Evolutionary conservation across 371 early-diverging fungal genomes (phyloP).

Genomic region (Basidiobolus heterosporus): DNA sequence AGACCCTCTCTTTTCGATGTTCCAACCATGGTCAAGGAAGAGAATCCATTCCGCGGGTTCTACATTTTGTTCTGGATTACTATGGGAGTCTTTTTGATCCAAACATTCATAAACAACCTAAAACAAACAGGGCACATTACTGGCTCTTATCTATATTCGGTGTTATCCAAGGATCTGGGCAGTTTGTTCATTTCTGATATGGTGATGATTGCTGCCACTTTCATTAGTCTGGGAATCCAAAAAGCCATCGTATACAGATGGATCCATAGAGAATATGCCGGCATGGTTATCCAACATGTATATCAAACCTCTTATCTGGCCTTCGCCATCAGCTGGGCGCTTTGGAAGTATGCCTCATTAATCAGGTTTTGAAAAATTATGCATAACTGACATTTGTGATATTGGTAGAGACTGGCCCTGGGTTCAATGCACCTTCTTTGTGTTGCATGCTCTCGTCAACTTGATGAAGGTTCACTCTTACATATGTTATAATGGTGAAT

Average conservation of each 20-base stretch:
- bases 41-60: slow-evolving; percentile 55
- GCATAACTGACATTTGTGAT: slow-evolving; percentile 8
- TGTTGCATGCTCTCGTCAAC: slow-evolving; percentile 77
- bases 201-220: slow-evolving; percentile 20
- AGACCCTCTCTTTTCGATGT: too few species aligned
- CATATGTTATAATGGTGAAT: slow-evolving; percentile 47
- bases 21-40: too few species aligned
- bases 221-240: slow-evolving; percentile 34
- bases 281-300: slow-evolving; percentile 44
- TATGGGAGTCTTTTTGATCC: slow-evolving; percentile 20
- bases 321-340: slow-evolving; percentile 45
- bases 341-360: slow-evolving; percentile 25
- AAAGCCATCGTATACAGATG: slow-evolving; percentile 33
- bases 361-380: too few species aligned
- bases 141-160: too few species aligned
- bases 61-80: slow-evolving; percentile 83
- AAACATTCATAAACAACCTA: too few species aligned
- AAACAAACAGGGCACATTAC: too few species aligned
- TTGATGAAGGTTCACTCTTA: slow-evolving; percentile 92
- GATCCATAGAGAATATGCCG: slow-evolving; percentile 30
- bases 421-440: slow-evolving; percentile 79
- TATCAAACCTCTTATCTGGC: slow-evolving; percentile 46
- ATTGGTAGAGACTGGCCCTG: slow-evolving; percentile 62
- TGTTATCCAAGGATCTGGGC: too few species aligned
- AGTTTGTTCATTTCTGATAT: too few species aligned